Evolutionary conservation across 306 rosid genomes (phyloP).

Genomic region (Ochetophila trinervis): DNA sequence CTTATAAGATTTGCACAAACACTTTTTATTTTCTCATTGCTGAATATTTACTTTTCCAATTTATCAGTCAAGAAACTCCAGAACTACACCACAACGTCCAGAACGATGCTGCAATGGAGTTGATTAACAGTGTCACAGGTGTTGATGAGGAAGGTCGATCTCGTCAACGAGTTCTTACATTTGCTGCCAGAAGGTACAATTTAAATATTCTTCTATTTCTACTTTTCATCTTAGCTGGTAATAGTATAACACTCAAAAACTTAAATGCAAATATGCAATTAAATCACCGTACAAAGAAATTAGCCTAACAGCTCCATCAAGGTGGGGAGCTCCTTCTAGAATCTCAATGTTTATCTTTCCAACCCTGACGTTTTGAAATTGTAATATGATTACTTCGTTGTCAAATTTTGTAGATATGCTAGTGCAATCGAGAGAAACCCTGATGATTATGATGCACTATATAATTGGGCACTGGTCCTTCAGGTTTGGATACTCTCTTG

Average conservation of each 20-base stretch:
- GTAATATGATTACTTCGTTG: neutral
- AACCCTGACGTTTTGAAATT: slow-evolving; percentile 7
- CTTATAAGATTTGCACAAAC: neutral
- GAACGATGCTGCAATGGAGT: slow-evolving; percentile 83
- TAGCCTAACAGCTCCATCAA: neutral
- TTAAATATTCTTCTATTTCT: slow-evolving; percentile 3
- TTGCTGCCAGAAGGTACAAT: slow-evolving; percentile 91
- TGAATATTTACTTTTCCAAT: slow-evolving; percentile 7
- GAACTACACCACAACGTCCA: slow-evolving; percentile 55
- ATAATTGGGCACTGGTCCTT: slow-evolving; percentile 97
- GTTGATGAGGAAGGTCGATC: slow-evolving; percentile 95
- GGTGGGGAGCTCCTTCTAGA: neutral
- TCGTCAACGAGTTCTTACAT: slow-evolving; percentile 91
- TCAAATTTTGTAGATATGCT: slow-evolving; percentile 71
- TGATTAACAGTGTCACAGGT: slow-evolving; percentile 84
- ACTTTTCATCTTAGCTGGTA: slow-evolving; percentile 2
- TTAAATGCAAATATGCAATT: neutral
- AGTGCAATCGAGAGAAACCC: slow-evolving; percentile 89
- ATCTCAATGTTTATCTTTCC: slow-evolving; percentile 2
- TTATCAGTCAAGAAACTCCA: slow-evolving; percentile 56
- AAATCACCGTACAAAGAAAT: neutral
- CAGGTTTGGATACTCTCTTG: slow-evolving; percentile 59
- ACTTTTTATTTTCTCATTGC: neutral
- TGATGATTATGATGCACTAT: slow-evolving; percentile 92
- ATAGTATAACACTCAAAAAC: neutral